Conservation (phyloP, 805 yeast species). For the Metschnikowia borealis region DNA sequence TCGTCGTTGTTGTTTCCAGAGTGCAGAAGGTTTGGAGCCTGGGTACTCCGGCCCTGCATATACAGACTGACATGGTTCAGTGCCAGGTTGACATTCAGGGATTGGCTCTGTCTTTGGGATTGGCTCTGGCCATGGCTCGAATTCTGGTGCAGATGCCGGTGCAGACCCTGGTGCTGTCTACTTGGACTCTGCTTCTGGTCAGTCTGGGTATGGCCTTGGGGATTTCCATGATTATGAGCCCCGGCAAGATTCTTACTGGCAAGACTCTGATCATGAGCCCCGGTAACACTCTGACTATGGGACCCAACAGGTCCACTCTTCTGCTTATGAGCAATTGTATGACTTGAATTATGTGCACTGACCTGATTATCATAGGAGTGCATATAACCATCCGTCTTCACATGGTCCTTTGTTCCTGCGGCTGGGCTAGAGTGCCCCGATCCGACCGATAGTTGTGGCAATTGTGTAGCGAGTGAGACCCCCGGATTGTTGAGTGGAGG, state of each 20-base stretch:
- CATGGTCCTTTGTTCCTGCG: too few species aligned
- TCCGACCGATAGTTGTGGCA: constrained; percentile 24
- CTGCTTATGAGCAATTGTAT: too few species aligned
- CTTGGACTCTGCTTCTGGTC: background rate
- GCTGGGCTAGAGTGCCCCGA: background rate
- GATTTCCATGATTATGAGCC: too few species aligned
- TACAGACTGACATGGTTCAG: too few species aligned
- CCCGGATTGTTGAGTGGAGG: constrained; percentile 23
- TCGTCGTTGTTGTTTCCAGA: constrained; percentile 6
- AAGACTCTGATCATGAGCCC: too few species aligned
- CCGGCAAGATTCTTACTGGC: too few species aligned
- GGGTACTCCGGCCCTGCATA: background rate
- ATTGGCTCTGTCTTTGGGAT: background rate
- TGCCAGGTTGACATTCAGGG: background rate
- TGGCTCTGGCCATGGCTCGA: background rate
- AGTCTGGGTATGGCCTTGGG: too few species aligned
- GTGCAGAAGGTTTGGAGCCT: background rate
- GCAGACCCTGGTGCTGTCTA: background rate
- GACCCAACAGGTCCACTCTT: too few species aligned
- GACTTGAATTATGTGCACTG: too few species aligned
- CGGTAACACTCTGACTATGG: too few species aligned
- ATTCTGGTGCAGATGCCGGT: background rate
- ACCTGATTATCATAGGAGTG: too few species aligned
- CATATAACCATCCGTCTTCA: too few species aligned
- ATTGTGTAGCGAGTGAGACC: constrained; percentile 9